Base-by-base conservation (phyloP, 2,329 filamentous ascomycete species). In the Aspergillus udagawae region DNA sequence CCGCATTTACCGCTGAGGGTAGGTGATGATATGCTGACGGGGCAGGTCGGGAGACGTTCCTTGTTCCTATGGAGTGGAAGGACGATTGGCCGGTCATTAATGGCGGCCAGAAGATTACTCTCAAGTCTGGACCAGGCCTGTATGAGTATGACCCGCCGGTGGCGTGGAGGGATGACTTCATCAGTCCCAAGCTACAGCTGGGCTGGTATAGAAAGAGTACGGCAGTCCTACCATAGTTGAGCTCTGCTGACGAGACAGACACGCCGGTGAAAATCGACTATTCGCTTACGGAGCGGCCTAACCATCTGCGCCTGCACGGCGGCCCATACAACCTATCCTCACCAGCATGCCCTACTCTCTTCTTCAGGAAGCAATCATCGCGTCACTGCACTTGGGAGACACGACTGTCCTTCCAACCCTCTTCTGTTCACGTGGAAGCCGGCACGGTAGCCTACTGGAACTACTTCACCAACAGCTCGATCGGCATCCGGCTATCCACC, bases 371-470 rank as follows among this genome's bases (percentile, higher is more conserved):
- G 56, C 83, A 86, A 63, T 76, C 72, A 0, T 73, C 77, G 0
- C 77, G 74, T 9, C 64, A 63, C 20, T 77, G 79, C 47, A 70
- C 60, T 0, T 84, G 80, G 65, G 67, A 73, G 25, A 77, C 75
- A 0, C 73, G 67, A 2, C 64, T 85, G 12, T 70, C 75, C 0
- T 86, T 85, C 58, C 62, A 69, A 0, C 81, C 82, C 0, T 70
- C 66, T 0, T 71, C 72, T 3, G 47, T 65, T 3, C 70, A 75
- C 1, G 77, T 78, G 2, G 83, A 85, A 69, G 82, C 83, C 0
- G 83, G 83, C 0, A 70, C 79, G 0, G 79, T 80, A 0, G 65
- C 84, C 0, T 85, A 80, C 77, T 83, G 81, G 79, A 83, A 78
- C 49, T 78, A 82, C 45, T 75, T 75, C 59, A 78, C 77, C 0